These are phyloP conservation scores for Colletotrichum magnum DNA, from an alignment of 2,329 filamentous ascomycete species.

Conservation along the genomic window DNA sequence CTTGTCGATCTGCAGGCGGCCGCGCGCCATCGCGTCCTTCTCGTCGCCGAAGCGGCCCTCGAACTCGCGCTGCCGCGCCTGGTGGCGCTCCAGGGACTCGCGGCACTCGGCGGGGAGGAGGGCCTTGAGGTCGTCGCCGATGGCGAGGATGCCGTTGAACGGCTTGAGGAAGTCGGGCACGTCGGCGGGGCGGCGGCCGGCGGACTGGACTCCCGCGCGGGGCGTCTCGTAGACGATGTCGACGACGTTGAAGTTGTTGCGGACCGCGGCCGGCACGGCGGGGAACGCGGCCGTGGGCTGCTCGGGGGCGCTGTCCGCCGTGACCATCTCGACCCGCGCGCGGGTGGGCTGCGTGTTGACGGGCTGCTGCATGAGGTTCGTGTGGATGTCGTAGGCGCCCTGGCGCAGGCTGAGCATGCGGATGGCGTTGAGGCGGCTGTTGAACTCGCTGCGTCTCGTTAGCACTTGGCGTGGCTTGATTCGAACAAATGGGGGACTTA, in stretches of 20 bases:
- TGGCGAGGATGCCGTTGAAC: slow-evolving; percentile 73
- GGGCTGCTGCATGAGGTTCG: slow-evolving; percentile 91
- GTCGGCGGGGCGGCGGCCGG: slow-evolving; percentile 52
- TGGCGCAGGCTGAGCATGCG: slow-evolving; percentile 75
- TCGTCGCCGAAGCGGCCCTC: slow-evolving; percentile 82
- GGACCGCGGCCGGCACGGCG: slow-evolving; percentile 62
- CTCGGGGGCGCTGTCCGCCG: slow-evolving; percentile 49
- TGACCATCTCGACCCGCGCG: slow-evolving; percentile 83
- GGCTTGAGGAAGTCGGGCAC: slow-evolving; percentile 62
- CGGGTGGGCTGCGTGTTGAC: slow-evolving; percentile 91
- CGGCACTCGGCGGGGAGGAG: slow-evolving; percentile 80
- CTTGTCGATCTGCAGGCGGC: slow-evolving; percentile 73
- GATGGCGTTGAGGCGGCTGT: slow-evolving; percentile 77
- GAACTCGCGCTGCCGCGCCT: slow-evolving; percentile 78
- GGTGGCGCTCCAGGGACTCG: slow-evolving; percentile 78
- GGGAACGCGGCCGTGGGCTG: slow-evolving; percentile 57
- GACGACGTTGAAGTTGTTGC: slow-evolving; percentile 70
- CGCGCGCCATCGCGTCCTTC: slow-evolving; percentile 65
- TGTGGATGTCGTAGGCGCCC: slow-evolving; percentile 94
- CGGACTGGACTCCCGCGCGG: slow-evolving; percentile 59
- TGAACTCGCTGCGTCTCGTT: slow-evolving; percentile 78
- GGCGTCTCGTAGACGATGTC: slow-evolving; percentile 69
- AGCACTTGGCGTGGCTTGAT: background rate
- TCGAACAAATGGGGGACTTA: slow-evolving; percentile 58
- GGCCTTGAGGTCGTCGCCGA: slow-evolving; percentile 75